Conservation (phyloP, 2,329 filamentous ascomycete genomes). For the Alternaria sp. region DNA sequence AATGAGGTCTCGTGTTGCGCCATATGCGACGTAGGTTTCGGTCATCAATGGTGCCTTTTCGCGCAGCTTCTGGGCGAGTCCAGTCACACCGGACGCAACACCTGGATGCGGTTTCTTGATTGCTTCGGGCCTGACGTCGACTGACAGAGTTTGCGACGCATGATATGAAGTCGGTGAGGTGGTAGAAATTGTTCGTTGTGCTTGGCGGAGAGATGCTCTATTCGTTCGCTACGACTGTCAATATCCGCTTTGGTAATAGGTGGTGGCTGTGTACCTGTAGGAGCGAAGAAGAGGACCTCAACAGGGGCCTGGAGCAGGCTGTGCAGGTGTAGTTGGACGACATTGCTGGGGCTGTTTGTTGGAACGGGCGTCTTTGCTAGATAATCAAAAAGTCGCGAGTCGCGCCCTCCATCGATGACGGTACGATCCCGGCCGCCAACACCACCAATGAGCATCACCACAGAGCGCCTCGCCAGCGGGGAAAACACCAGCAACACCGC, state of each 20-base stretch:
- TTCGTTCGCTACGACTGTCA: constrained; percentile 38
- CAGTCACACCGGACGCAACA: constrained; percentile 27
- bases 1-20: constrained; percentile 79
- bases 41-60: constrained; percentile 48
- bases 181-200: constrained; percentile 39
- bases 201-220: constrained; percentile 27
- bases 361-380: constrained; percentile 11
- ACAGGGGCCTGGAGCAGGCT: constrained; percentile 45
- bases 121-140: constrained; percentile 27
- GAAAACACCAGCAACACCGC: constrained; percentile 10
- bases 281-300: constrained; percentile 24
- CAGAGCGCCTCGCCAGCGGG: constrained; percentile 12
- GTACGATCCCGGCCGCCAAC: constrained; percentile 35
- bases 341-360: constrained; percentile 38
- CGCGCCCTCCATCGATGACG: constrained; percentile 45
- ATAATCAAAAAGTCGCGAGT: constrained; percentile 40
- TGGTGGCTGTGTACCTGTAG: constrained; percentile 31
- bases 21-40: constrained; percentile 80
- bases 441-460: constrained; percentile 24
- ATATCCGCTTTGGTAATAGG: constrained; percentile 1
- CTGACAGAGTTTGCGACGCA: constrained; percentile 31
- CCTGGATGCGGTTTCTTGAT: constrained; percentile 31
- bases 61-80: constrained; percentile 43
- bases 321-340: constrained; percentile 50
- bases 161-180: constrained; percentile 34